phyloP scores from a whole-genome alignment of 345 rosid genomes.

The Aquilaria yunnanensis region DNA sequence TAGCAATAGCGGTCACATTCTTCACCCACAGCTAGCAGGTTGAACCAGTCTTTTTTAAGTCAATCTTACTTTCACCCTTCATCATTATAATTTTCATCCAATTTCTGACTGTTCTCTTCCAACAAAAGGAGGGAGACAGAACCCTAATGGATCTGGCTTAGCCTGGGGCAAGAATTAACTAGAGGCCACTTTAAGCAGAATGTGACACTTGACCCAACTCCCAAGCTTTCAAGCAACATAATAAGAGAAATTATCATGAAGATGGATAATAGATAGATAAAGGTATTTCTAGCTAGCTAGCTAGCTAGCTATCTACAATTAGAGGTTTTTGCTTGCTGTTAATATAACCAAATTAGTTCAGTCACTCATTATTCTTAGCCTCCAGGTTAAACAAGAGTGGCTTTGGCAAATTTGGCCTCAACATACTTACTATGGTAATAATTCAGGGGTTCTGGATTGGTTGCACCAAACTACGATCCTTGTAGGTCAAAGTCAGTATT shows the following conservation, averaged over 20 bases:
- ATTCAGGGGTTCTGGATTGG: slow-evolving; percentile 8
- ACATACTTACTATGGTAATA: slow-evolving; percentile 10
- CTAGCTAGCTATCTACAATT: not conserved
- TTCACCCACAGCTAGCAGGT: too few relatives aligned
- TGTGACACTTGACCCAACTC: slow-evolving; percentile 30
- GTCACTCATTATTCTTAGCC: too few relatives aligned
- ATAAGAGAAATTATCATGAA: not conserved
- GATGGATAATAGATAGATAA: too few relatives aligned
- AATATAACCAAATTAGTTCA: slow-evolving; percentile 1
- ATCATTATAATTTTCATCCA: slow-evolving; percentile 18
- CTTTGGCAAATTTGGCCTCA: not conserved
- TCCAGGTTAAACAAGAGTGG: too few relatives aligned
- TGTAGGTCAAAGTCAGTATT: slow-evolving; percentile 3
- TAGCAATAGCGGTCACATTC: too few relatives aligned
- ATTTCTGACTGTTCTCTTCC: not conserved
- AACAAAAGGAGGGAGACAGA: slow-evolving; percentile 6
- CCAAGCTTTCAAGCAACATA: slow-evolving; percentile 14
- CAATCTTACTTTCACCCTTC: slow-evolving; percentile 7
- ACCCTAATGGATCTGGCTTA: slow-evolving; percentile 2
- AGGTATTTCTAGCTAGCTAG: slow-evolving; percentile 3
- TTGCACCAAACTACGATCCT: slow-evolving; percentile 30
- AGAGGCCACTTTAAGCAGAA: not conserved
- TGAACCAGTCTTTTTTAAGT: slow-evolving; percentile 2
- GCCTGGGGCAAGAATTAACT: not conserved
- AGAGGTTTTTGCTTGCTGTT: not conserved